Evolutionary conservation across 352 stramenopile species (phyloP).

Genomic region (Globisporangium recalcitrans): DNA sequence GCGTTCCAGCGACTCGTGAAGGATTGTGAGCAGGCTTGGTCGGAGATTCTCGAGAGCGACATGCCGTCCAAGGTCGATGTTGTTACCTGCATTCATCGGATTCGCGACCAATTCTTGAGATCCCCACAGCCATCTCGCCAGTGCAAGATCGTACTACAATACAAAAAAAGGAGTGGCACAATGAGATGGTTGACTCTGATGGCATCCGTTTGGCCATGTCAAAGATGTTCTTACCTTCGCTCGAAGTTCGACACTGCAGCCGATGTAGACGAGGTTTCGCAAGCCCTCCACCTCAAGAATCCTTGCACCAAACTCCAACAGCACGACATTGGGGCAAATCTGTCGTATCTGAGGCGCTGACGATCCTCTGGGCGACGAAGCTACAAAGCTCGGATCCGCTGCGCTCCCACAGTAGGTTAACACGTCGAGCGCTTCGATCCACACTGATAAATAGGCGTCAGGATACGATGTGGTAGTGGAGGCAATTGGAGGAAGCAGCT

Average conservation of each 20-base stretch:
- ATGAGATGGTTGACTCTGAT: background rate
- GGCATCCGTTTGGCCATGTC: background rate
- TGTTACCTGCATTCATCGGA: background rate
- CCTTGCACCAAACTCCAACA: conserved; percentile 48
- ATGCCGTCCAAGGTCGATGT: conserved; percentile 19
- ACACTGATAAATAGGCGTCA: conserved; percentile 44
- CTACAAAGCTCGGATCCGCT: conserved; percentile 18
- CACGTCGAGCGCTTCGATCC: conserved; percentile 54
- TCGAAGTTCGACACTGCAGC: conserved; percentile 46
- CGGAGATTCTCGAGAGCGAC: conserved; percentile 40
- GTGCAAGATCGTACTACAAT: conserved; percentile 54
- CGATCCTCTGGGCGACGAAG: conserved; percentile 2
- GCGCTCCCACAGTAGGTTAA: conserved; percentile 39
- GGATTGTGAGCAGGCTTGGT: conserved; percentile 31
- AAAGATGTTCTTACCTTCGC: conserved; percentile 34
- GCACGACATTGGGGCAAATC: conserved; percentile 39
- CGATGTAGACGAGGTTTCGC: conserved; percentile 34
- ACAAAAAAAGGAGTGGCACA: background rate
- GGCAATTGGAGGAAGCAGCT: conserved; percentile 33
- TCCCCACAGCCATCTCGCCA: conserved; percentile 77
- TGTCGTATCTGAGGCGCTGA: conserved; percentile 25
- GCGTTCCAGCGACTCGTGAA: conserved; percentile 44
- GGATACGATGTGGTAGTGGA: conserved; percentile 33
- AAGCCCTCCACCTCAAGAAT: conserved; percentile 44
- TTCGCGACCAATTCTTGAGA: conserved; percentile 28